phyloP scores from a whole-genome alignment of 352 stramenopile genomes.

The Stramenopiles sp. region DNA sequence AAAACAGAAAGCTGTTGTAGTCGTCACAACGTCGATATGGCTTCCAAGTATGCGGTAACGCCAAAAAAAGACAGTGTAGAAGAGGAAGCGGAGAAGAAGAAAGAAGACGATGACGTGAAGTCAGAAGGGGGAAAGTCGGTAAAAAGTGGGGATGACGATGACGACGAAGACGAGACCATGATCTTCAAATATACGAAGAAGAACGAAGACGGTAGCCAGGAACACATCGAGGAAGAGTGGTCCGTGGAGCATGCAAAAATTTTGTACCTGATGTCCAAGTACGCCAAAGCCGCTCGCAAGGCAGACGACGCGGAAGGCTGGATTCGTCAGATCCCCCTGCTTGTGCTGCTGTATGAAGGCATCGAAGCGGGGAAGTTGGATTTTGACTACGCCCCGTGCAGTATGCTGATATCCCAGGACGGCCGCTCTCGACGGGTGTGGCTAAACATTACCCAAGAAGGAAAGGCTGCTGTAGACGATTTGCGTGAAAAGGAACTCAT shows the following conservation, averaged over 20 bases:
- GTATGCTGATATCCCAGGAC: constrained; percentile 35
- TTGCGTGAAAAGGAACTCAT: constrained; percentile 37
- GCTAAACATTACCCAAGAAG: constrained; percentile 43
- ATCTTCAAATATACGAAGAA: constrained; percentile 13
- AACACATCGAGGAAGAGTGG: constrained; percentile 11
- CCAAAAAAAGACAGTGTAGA: too few relatives aligned
- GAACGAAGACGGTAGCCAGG: constrained; percentile 1
- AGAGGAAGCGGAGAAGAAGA: not conserved
- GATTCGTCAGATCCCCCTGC: constrained; percentile 6
- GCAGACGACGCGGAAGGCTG: not conserved
- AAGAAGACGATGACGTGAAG: not conserved
- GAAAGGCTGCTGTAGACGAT: constrained; percentile 40
- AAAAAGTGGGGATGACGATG: not conserved
- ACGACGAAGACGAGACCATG: constrained; percentile 11
- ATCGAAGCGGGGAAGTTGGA: constrained; percentile 35
- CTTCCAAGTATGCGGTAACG: constrained; percentile 1
- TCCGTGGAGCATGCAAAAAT: constrained; percentile 1
- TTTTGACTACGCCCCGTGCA: constrained; percentile 41
- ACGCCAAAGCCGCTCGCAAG: not conserved
- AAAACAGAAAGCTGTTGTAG: too few relatives aligned
- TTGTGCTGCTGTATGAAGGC: constrained; percentile 34
- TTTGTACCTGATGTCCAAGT: constrained; percentile 12
- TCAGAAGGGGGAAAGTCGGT: not conserved
- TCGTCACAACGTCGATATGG: too few relatives aligned
- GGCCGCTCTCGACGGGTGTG: constrained; percentile 34